phyloP scores from a whole-genome alignment of 1,284 basidiomycete genomes.

The Malassezia yamatoensis region DNA sequence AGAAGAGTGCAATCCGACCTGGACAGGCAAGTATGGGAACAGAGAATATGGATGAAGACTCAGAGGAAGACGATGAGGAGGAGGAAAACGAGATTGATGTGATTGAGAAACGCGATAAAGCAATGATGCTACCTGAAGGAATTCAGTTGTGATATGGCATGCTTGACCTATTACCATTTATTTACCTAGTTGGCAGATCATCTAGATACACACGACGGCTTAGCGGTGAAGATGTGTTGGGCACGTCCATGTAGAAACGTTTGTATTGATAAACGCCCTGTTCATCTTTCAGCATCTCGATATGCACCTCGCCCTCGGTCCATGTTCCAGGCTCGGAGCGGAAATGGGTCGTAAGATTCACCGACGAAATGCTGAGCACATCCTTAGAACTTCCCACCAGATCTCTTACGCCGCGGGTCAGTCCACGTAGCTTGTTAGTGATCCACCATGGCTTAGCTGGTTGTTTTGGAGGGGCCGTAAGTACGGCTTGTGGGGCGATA shows the following conservation, averaged over 20 bases:
- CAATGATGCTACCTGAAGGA: conserved; percentile 20
- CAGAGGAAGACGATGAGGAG: conserved; percentile 12
- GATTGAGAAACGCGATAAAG: conserved; percentile 18
- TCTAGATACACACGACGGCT: conserved; percentile 31
- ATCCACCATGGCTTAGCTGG: conserved; percentile 18
- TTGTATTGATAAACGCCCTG: conserved; percentile 33
- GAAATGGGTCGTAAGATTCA: not conserved
- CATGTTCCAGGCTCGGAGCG: conserved; percentile 23
- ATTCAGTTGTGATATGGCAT: conserved; percentile 7
- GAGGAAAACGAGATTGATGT: conserved; percentile 14
- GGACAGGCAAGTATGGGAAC: not conserved
- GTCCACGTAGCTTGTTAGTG: conserved; percentile 8
- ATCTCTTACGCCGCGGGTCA: not conserved
- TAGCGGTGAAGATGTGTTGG: conserved; percentile 23
- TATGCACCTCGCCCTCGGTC: conserved; percentile 33
- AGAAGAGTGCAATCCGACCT: conserved; percentile 6
- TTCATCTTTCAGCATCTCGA: conserved; percentile 36
- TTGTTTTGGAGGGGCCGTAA: not conserved
- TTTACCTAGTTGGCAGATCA: conserved; percentile 16
- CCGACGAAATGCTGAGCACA: conserved; percentile 7
- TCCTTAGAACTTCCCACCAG: conserved; percentile 12
- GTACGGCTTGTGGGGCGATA: not conserved
- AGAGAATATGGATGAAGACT: conserved; percentile 13
- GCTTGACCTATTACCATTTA: too few relatives aligned
- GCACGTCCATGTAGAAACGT: conserved; percentile 33